Conservation (phyloP, 2,329 filamentous ascomycete genomes). For the Bisporella sp. region DNA sequence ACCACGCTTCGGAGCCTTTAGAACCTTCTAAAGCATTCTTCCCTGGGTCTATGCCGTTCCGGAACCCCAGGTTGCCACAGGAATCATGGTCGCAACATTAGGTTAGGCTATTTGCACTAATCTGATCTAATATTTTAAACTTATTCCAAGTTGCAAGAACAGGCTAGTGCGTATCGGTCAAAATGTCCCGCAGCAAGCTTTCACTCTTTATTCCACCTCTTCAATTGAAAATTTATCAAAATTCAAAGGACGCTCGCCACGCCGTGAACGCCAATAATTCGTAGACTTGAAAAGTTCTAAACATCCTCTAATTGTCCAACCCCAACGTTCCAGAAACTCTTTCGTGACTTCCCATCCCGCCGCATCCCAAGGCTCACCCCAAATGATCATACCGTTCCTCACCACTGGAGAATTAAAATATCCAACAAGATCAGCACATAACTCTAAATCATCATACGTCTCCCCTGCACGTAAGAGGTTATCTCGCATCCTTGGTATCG, state of each 20-base stretch:
- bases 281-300: slow-evolving; percentile 19
- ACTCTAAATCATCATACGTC: slow-evolving; percentile 13
- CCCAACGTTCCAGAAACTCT: slow-evolving; percentile 18
- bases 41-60: too few relatives aligned
- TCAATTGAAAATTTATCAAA: not conserved
- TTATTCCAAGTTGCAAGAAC: too few relatives aligned
- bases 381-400: slow-evolving; percentile 28
- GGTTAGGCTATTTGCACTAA: too few relatives aligned
- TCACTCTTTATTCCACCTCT: not conserved
- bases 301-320: slow-evolving; percentile 19
- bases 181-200: too few relatives aligned
- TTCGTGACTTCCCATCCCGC: slow-evolving; percentile 21
- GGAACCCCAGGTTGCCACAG: too few relatives aligned
- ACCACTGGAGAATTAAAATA: slow-evolving; percentile 9
- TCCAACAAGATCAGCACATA: slow-evolving; percentile 18
- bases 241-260: slow-evolving; percentile 11
- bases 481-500: slow-evolving; percentile 28
- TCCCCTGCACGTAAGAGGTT: slow-evolving; percentile 24
- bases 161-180: too few relatives aligned
- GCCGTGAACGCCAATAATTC: slow-evolving; percentile 19
- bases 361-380: slow-evolving; percentile 23
- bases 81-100: too few relatives aligned
- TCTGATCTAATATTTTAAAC: too few relatives aligned
- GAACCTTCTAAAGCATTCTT: too few relatives aligned
- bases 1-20: too few relatives aligned